Evolutionary conservation across 768 basidiomycete species (phyloP).

Genomic region (Zangia roseola): DNA sequence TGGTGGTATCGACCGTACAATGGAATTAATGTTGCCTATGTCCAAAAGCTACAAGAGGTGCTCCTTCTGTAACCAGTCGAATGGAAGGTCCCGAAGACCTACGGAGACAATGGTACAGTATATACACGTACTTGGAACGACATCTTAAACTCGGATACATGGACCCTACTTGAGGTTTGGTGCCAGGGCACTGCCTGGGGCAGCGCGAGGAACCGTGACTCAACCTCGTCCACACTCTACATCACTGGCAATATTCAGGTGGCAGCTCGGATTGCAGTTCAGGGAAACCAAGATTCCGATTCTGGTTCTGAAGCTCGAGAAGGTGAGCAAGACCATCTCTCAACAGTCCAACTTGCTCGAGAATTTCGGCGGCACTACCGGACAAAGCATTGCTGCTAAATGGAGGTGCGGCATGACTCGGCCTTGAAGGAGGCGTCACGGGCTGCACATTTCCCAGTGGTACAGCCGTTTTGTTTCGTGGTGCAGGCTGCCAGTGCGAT

Average conservation of each 20-base stretch:
- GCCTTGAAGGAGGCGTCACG: not conserved
- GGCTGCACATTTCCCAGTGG: not conserved
- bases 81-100: too few relatives aligned
- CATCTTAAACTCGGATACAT: too few relatives aligned
- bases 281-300: not conserved
- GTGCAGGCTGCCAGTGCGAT: not conserved
- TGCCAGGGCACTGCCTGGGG: too few relatives aligned
- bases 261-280: not conserved
- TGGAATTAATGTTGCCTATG: too few relatives aligned
- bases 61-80: too few relatives aligned
- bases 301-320: not conserved
- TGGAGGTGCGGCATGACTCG: not conserved
- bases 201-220: too few relatives aligned
- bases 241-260: not conserved
- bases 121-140: too few relatives aligned
- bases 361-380: not conserved
- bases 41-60: too few relatives aligned
- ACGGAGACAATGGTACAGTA: too few relatives aligned
- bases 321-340: slow-evolving; percentile 12
- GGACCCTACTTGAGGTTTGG: too few relatives aligned
- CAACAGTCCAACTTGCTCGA: slow-evolving; percentile 6
- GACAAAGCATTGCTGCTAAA: not conserved
- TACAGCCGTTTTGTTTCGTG: not conserved
- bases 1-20: too few relatives aligned
- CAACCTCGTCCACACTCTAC: too few relatives aligned